A percentile compares a stretch with the other conserved stretches of the same genome.
These are phyloP conservation scores for Ophiosphaerella narmari DNA, from an alignment of 2,329 filamentous ascomycete genomes.

Conservation along the genomic window DNA sequence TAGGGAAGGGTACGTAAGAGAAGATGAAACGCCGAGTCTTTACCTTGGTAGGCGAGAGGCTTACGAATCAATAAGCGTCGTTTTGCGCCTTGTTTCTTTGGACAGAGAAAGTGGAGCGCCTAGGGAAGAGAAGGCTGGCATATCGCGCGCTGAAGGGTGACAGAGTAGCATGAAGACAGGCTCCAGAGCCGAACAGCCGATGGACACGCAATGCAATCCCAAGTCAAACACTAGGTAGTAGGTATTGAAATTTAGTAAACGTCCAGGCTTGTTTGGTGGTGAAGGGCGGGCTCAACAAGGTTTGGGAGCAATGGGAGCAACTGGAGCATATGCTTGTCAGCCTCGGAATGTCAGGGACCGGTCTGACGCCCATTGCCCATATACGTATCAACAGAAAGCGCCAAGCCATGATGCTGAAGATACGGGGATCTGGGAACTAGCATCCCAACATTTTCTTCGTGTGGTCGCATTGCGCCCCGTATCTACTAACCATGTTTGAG, in stretches of 20 bases:
- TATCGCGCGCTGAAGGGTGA: constrained; percentile 14
- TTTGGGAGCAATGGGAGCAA: constrained; percentile 9
- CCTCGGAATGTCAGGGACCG: constrained; percentile 34
- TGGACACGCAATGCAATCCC: neutral
- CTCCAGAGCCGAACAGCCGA: neutral
- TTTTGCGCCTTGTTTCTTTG: constrained; percentile 10
- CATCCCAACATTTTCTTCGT: constrained; percentile 24
- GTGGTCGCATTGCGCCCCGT: constrained; percentile 14
- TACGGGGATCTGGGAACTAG: constrained; percentile 21
- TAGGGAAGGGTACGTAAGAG: constrained; percentile 11
- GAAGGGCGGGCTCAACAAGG: constrained; percentile 15
- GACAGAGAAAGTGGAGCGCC: constrained; percentile 7
- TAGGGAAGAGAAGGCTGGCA: constrained; percentile 21
- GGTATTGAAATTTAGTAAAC: too few species aligned
- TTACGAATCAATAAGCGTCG: constrained; percentile 40
- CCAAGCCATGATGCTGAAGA: constrained; percentile 21
- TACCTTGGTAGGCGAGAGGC: constrained; percentile 25
- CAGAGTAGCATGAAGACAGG: constrained; percentile 8
- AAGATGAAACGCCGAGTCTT: constrained; percentile 34
- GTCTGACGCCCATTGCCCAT: constrained; percentile 38
- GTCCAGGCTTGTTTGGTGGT: neutral
- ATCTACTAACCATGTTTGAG: constrained; percentile 17
- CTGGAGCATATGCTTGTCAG: constrained; percentile 27
- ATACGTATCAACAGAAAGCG: constrained; percentile 23
- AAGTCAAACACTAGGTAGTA: neutral